Evolutionary conservation across 2,329 filamentous ascomycete species (phyloP).

Genomic region (Pestalotiopsis sp.): DNA sequence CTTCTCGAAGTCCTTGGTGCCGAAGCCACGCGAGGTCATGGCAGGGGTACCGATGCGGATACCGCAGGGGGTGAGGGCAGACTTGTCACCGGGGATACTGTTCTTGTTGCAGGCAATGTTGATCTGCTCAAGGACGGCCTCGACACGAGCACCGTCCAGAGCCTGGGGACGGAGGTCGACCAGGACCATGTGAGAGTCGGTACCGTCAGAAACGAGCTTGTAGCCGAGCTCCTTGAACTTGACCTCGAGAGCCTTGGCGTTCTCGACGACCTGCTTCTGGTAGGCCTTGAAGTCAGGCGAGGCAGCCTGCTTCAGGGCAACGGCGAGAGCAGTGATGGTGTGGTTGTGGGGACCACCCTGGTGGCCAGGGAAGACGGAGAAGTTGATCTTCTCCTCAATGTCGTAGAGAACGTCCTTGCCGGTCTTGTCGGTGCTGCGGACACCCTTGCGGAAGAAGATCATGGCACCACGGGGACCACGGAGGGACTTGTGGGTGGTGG

Average conservation of each 20-base stretch:
- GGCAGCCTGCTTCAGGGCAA: slow-evolving; percentile 92
- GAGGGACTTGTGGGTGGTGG: slow-evolving; percentile 98
- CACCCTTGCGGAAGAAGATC: slow-evolving; percentile 99
- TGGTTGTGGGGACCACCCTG: slow-evolving; percentile 99
- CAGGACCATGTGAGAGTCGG: slow-evolving; percentile 97
- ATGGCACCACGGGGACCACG: slow-evolving; percentile 97
- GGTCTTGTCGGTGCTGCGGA: slow-evolving; percentile 88
- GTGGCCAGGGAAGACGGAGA: slow-evolving; percentile 98
- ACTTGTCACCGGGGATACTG: slow-evolving; percentile 96
- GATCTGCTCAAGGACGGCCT: slow-evolving; percentile 95
- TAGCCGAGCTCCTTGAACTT: slow-evolving; percentile 87
- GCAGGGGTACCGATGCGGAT: slow-evolving; percentile 95
- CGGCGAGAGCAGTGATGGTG: slow-evolving; percentile 95
- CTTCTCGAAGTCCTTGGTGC: slow-evolving; percentile 87
- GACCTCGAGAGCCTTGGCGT: slow-evolving; percentile 88
- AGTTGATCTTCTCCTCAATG: slow-evolving; percentile 95
- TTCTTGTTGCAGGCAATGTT: slow-evolving; percentile 99
- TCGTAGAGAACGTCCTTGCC: slow-evolving; percentile 91
- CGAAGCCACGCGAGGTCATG: slow-evolving; percentile 96
- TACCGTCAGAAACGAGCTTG: slow-evolving; percentile 93
- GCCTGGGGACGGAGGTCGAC: slow-evolving; percentile 86
- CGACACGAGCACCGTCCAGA: slow-evolving; percentile 92
- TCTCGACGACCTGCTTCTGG: slow-evolving; percentile 88
- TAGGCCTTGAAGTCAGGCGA: slow-evolving; percentile 91
- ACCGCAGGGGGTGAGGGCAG: slow-evolving; percentile 89